Evolutionary conservation across 2,329 filamentous ascomycete species (phyloP), one percentile per base, ranked within the genome.

Genomic region (Colletotrichum gloeosporioides): DNA sequence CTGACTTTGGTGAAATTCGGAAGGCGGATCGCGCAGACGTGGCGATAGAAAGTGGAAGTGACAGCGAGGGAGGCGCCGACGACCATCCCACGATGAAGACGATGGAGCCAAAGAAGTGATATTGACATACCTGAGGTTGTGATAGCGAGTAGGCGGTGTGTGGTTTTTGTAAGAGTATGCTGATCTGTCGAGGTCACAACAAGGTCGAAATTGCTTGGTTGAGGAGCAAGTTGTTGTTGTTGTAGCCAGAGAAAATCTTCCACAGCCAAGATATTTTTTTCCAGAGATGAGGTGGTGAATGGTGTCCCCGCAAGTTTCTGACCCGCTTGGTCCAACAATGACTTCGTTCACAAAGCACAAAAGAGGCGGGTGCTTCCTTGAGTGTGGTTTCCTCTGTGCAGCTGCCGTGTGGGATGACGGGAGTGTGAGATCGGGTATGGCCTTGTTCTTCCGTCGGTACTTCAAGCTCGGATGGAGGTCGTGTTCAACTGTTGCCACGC

Each of bases 401-500:
- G 55, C n/a, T 67, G 73, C 27, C 25, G 18, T n/a, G 69, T 76
- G 70, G 55, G 44, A 64, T 73, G 63, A 73, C 63, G 27, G 39
- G 39, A 44, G 63, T 13, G 63, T 76, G 69, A 71, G 29, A 25
- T 63, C 29, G 57, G 59, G 25, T 12, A 68, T 32, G 32, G 63
- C 63, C 65, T 68, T 49, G 27, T 68, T 55, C 68, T 29, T 67
- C 63, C 25, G 44, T 16, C 36, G 57, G 32, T 31, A 29, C 32
- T 16, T 63, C 32, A 55, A 18, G 55, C 31, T 62, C 25, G 32
- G 29, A 39, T 63, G n/a, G 36, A 70, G 68, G 55, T n/a, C 32
- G 57, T 34, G 4, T 25, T 64, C 16, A 49, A 65, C 32, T 34
- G 44, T 57, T 22, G 36, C 68, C 61, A 75, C 68, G 10, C 13